These are phyloP conservation scores for Saccharum hybrid DNA, from an alignment of 202 grass and related monocot genomes.

Conservation along the genomic window DNA sequence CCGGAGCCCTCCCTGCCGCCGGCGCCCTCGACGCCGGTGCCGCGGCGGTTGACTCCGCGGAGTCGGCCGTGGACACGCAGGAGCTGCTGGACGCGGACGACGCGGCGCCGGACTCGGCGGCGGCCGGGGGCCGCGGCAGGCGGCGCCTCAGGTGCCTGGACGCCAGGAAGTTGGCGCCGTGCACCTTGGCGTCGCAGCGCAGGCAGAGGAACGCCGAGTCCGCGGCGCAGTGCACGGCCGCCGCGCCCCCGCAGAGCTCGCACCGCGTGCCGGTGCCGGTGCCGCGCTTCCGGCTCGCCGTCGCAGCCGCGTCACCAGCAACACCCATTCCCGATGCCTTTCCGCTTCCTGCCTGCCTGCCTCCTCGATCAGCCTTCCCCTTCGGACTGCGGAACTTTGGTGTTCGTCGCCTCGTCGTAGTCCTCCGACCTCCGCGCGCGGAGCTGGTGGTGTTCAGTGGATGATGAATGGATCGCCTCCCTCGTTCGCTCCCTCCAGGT, in stretches of 20 bases:
- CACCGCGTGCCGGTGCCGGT: conserved; percentile 24
- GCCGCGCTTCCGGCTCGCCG: background rate
- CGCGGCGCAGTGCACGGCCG: conserved; percentile 83
- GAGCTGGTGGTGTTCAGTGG: background rate
- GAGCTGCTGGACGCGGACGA: conserved; percentile 36
- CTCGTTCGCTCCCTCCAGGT: background rate
- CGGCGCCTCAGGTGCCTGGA: conserved; percentile 70
- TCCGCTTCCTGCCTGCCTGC: background rate
- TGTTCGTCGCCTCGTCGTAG: background rate
- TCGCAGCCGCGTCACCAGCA: background rate
- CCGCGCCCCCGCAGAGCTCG: conserved; percentile 63
- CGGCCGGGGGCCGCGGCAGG: background rate
- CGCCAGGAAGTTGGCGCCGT: conserved; percentile 92
- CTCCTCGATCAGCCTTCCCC: background rate
- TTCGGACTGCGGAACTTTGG: background rate
- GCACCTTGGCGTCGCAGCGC: conserved; percentile 80
- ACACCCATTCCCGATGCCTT: background rate
- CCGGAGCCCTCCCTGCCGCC: background rate
- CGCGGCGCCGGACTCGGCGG: conserved; percentile 2
- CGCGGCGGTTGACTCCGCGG: conserved; percentile 29
- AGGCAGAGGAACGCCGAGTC: conserved; percentile 84
- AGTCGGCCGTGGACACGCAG: conserved; percentile 52
- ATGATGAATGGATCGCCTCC: background rate
- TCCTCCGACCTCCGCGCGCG: background rate
- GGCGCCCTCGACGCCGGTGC: background rate